A percentile compares a stretch with the other conserved stretches of the same genome.
phyloP scores from a whole-genome alignment of 805 yeast genomes.

The Candida hungchunana region DNA sequence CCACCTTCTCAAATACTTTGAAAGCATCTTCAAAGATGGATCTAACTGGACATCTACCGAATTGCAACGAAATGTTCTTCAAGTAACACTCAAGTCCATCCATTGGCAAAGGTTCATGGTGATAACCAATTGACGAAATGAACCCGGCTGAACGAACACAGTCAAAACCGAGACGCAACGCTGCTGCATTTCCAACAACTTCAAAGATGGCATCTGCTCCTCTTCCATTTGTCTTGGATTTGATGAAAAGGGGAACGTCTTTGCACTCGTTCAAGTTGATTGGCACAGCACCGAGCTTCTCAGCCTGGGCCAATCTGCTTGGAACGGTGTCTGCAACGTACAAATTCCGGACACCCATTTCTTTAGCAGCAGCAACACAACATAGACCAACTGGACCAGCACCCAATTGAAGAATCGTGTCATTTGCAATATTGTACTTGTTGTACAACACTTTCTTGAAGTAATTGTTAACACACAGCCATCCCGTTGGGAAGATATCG shows the following conservation, averaged over 20 bases:
- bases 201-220: constrained; percentile 62
- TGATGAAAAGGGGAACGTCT: constrained; percentile 33
- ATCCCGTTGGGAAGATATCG: constrained; percentile 63
- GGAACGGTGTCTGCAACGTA: constrained; percentile 64
- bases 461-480: constrained; percentile 51
- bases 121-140: constrained; percentile 56
- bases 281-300: constrained; percentile 47
- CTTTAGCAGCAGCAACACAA: constrained; percentile 63
- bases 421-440: constrained; percentile 30
- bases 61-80: constrained; percentile 52
- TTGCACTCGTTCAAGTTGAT: constrained; percentile 36
- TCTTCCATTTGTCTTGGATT: constrained; percentile 34
- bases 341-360: constrained; percentile 65
- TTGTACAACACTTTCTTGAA: constrained; percentile 34
- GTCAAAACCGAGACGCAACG: constrained; percentile 48
- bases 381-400: constrained; percentile 75
- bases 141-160: constrained; percentile 55
- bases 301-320: constrained; percentile 58
- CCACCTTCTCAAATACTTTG: constrained; percentile 40
- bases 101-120: constrained; percentile 53
- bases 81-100: constrained; percentile 53
- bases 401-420: constrained; percentile 48
- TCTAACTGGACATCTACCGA: constrained; percentile 63
- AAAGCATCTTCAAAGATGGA: constrained; percentile 51
- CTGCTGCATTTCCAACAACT: constrained; percentile 52